These are phyloP conservation scores for Pseudonitzschia multistriata DNA, from an alignment of 108 stramenopile species.

Conservation along the genomic window DNA sequence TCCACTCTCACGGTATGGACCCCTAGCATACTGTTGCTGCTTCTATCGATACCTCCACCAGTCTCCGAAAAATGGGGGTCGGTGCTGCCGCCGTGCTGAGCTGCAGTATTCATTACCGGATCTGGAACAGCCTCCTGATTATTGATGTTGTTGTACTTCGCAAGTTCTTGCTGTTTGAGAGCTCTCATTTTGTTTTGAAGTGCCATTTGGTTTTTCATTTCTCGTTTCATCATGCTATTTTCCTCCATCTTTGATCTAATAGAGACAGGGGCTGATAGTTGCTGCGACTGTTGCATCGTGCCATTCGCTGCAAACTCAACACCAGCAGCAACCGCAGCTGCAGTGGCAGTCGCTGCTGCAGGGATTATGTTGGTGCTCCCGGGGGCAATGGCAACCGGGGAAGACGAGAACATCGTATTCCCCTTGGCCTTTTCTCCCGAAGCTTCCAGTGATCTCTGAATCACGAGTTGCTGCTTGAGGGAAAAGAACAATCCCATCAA, in stretches of 20 bases:
- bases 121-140: not conserved
- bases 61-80: slow-evolving; percentile 4
- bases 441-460: slow-evolving; percentile 44
- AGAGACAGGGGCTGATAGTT: slow-evolving; percentile 6
- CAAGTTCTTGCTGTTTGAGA: slow-evolving; percentile 76
- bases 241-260: slow-evolving; percentile 60
- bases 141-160: slow-evolving; percentile 47
- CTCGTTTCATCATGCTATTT: slow-evolving; percentile 78
- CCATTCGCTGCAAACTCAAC: not conserved
- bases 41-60: not conserved
- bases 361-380: not conserved
- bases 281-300: not conserved
- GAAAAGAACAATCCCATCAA: slow-evolving; percentile 83
- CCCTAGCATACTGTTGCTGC: not conserved
- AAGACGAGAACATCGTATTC: slow-evolving; percentile 21
- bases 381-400: not conserved
- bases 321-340: slow-evolving; percentile 12
- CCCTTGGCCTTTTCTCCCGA: slow-evolving; percentile 13
- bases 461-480: slow-evolving; percentile 65
- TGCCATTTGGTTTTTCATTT: slow-evolving; percentile 79
- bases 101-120: not conserved
- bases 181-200: slow-evolving; percentile 84
- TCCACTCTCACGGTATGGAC: not conserved
- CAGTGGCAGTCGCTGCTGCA: slow-evolving; percentile 25
- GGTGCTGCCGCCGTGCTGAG: not conserved